phyloP scores from a whole-genome alignment of 768 basidiomycete genomes.

The Agaricus sinodeliciosus region DNA sequence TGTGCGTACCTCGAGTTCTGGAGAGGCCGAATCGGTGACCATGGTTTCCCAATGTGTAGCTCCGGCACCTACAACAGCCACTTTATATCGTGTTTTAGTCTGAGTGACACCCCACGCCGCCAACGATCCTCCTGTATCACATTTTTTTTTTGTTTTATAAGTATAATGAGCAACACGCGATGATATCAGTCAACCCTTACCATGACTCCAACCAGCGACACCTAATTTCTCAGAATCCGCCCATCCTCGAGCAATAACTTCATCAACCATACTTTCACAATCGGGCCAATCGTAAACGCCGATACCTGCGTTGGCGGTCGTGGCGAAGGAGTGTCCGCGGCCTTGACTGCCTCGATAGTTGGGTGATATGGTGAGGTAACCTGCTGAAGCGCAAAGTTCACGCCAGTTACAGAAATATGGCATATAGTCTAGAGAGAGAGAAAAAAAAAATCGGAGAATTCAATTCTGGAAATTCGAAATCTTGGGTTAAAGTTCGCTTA shows the following conservation, averaged over 20 bases:
- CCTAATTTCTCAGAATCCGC: slow-evolving; percentile 25
- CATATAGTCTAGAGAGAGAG: slow-evolving; percentile 26
- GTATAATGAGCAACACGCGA: background rate
- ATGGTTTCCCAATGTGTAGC: slow-evolving; percentile 30
- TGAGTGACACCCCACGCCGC: slow-evolving; percentile 30
- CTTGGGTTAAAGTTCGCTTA: slow-evolving; percentile 3
- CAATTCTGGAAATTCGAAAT: background rate
- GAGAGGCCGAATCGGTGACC: slow-evolving; percentile 29
- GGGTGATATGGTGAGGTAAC: slow-evolving; percentile 29
- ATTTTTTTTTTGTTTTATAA: background rate
- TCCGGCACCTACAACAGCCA: slow-evolving; percentile 29
- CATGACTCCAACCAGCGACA: slow-evolving; percentile 32
- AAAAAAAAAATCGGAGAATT: background rate
- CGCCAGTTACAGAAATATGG: slow-evolving; percentile 33
- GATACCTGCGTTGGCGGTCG: slow-evolving; percentile 23
- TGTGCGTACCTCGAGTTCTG: slow-evolving; percentile 25
- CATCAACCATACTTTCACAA: slow-evolving; percentile 31
- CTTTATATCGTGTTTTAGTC: slow-evolving; percentile 27
- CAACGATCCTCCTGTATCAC: slow-evolving; percentile 23
- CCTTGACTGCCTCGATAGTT: slow-evolving; percentile 33
- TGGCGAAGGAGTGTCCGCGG: slow-evolving; percentile 26
- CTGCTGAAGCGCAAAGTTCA: slow-evolving; percentile 26
- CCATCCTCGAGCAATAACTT: slow-evolving; percentile 23
- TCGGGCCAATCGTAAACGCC: slow-evolving; percentile 26
- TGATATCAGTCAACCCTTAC: slow-evolving; percentile 14